phyloP scores from a whole-genome alignment of 495 filamentous ascomycete species.

The Staphylotrichum tortipilum region DNA sequence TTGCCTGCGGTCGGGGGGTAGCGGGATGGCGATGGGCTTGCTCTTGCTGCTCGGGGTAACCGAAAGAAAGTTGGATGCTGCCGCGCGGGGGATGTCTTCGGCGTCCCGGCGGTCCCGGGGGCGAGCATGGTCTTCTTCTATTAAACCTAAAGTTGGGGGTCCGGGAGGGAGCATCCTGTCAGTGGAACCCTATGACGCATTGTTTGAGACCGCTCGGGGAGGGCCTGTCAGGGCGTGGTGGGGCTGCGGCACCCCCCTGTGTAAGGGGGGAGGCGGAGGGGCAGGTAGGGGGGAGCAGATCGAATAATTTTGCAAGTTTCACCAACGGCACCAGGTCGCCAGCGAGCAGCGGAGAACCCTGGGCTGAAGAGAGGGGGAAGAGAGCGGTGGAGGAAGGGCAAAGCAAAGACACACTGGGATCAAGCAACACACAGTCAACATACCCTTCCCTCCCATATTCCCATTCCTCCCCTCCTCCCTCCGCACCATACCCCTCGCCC shows the following conservation, averaged over 20 bases:
- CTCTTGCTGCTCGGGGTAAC: conserved; percentile 15
- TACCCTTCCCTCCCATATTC: background rate
- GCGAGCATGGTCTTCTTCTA: conserved; percentile 3
- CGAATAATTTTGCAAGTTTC: too few relatives aligned
- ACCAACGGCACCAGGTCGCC: too few relatives aligned
- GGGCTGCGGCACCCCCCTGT: background rate
- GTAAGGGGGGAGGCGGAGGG: background rate
- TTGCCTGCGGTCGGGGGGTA: conserved; percentile 25
- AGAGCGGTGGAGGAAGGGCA: too few relatives aligned
- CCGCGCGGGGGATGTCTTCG: background rate
- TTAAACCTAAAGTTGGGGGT: background rate
- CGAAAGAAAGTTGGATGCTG: background rate
- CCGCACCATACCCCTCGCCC: background rate
- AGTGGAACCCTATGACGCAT: background rate
- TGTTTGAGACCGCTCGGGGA: background rate
- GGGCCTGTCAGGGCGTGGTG: background rate
- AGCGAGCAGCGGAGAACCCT: too few relatives aligned
- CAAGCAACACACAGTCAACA: background rate
- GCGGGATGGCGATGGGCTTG: conserved; percentile 40
- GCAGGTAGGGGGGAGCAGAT: background rate
- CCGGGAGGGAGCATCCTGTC: background rate
- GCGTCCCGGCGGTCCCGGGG: background rate
- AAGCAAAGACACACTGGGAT: background rate
- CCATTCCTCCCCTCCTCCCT: background rate
- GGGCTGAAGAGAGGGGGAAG: too few relatives aligned